Base-by-base conservation (phyloP, 2,329 filamentous ascomycete genomes). In the Rosellinia necatrix region DNA sequence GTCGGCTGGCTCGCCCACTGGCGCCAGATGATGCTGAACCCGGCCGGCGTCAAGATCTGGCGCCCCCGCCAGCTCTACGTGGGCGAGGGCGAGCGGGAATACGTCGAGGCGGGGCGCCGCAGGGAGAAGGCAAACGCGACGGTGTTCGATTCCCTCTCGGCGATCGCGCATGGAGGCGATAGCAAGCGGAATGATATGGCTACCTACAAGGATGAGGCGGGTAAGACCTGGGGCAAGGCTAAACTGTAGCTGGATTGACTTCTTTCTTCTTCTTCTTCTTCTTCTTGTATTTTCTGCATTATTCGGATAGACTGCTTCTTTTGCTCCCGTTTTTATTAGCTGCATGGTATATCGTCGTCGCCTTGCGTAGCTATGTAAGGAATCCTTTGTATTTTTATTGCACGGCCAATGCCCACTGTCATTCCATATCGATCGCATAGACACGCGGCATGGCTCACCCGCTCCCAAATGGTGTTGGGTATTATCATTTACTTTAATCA, bases 1-100 rank as follows among this genome's bases (percentile, higher is more conserved):
- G 78, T 79, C 1, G 78, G 78, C 21, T 81, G 78, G 78, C 66
- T 81, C 25, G 78, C 78, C 2, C 78, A 81, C 67, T 81, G 78
- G 78, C 73, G 78, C 15, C 78, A 81, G 66, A 74, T 76, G 71
- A 78, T 79, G 72, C 70, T 81, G 22, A 76, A 74, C 32, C 68
- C 71, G 0, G 67, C 71, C 0, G 77, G 76, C 3, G 78, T 79
- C 53, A 81, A 81, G 72, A 81, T 81, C 63, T 80, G 78, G 75
- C 66, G 78, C 1, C 78, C 78, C 0, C 66, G 78, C 41, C 78
- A 81, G 70, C 63, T 81, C 13, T 81, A 81, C 62, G 37, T 79
- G 1, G 78, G 78, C 13, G 72, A 77, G 48, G 70, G 71, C 3
- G 69, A 76, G 68, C 68, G 78, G 25, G 69, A 76, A 10, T 81